Percentiles rank a stretch among this genome's conserved stretches.
Conservation (phyloP, 495 filamentous ascomycete species). For the Penicillium lividum region DNA sequence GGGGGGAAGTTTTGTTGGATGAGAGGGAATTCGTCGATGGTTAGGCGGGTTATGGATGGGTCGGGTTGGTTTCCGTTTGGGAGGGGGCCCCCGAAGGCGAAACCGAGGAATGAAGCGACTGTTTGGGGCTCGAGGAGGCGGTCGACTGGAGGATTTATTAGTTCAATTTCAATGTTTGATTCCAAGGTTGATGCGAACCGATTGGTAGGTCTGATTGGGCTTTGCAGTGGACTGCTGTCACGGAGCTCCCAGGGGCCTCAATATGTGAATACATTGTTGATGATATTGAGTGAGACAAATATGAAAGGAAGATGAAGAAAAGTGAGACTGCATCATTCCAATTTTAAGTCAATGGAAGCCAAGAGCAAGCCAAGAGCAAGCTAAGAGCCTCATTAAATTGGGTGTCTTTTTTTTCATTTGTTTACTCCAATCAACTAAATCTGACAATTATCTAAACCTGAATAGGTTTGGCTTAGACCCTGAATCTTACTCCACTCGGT, state of each 20-base stretch:
- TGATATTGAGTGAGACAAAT: not conserved
- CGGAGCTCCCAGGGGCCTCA: not conserved
- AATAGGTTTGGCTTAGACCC: no score
- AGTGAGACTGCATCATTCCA: not conserved
- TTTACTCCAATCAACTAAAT: no score
- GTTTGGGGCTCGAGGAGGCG: constrained; percentile 26
- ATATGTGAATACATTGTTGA: not conserved
- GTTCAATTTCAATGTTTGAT: not conserved
- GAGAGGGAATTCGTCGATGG: constrained; percentile 5
- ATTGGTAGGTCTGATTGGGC: constrained; percentile 10
- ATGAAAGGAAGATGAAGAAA: not conserved
- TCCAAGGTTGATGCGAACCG: not conserved
- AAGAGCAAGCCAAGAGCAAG: no score
- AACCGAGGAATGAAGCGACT: constrained; percentile 19
- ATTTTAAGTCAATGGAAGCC: not conserved
- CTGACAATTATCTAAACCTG: no score
- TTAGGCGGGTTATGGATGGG: constrained; percentile 2
- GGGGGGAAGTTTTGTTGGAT: constrained; percentile 9
- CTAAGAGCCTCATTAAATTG: not conserved
- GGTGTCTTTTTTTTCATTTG: no score
- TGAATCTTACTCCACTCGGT: no score
- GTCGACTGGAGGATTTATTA: constrained; percentile 19
- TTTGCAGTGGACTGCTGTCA: constrained; percentile 8
- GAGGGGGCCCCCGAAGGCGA: constrained; percentile 6
- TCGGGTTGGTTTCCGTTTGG: constrained; percentile 14